phyloP scores from a whole-genome alignment of 1,284 basidiomycete species.

The Grifola frondosa region DNA sequence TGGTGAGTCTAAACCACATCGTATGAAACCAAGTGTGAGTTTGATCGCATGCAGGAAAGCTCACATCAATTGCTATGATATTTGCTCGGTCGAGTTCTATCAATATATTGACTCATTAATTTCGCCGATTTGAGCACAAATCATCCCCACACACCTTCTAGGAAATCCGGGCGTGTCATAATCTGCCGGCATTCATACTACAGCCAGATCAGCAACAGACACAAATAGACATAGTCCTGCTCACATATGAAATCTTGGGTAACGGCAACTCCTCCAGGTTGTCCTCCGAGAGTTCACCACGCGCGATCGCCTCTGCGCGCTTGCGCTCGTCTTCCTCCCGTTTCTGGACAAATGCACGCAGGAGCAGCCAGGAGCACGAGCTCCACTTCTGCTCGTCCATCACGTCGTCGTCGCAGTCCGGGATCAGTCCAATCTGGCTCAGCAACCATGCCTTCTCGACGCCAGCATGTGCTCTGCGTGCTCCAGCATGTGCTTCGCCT shows the following conservation, averaged over 20 bases:
- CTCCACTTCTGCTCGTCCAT: conserved; percentile 89
- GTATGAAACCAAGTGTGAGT: conserved; percentile 5
- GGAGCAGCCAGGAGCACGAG: conserved; percentile 74
- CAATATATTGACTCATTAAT: too few species aligned
- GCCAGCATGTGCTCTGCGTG: conserved; percentile 63
- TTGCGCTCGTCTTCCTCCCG: conserved; percentile 50
- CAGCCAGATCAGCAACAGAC: conserved; percentile 10
- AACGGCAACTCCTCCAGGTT: conserved; percentile 47
- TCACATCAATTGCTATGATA: conserved; percentile 77
- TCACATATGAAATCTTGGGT: conserved; percentile 63
- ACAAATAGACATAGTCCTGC: conserved; percentile 19
- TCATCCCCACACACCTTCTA: conserved; percentile 53
- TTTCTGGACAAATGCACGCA: conserved; percentile 66
- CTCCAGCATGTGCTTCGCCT: conserved; percentile 57
- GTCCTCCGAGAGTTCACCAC: conserved; percentile 36
- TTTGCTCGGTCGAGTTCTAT: conserved; percentile 67
- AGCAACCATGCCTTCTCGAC: conserved; percentile 80
- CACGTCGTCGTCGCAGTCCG: conserved; percentile 84
- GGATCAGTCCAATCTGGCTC: conserved; percentile 68
- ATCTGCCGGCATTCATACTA: conserved; percentile 70
- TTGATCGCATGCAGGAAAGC: conserved; percentile 23
- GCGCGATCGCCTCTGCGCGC: conserved; percentile 38
- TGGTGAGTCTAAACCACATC: conserved; percentile 56
- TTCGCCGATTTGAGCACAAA: too few species aligned
- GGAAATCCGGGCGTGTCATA: conserved; percentile 82